Evolutionary conservation across 1,139 yeast genomes (phyloP).

Genomic region (Debaryomycetaceae sp.): DNA sequence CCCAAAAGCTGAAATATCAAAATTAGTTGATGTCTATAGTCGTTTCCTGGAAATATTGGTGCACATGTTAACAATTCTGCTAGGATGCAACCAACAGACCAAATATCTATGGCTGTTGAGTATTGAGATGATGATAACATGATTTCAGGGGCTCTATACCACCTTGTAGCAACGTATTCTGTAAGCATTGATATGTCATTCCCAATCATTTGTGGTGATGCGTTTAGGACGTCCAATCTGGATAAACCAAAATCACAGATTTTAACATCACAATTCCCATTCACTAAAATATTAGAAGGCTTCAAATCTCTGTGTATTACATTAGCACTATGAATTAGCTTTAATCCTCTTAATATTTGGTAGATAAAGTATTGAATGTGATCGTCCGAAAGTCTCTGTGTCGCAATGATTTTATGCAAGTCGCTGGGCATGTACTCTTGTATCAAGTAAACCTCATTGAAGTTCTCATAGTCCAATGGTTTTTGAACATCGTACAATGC

Average conservation of each 20-base stretch:
- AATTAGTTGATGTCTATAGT: slow-evolving; percentile 63
- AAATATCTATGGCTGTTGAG: slow-evolving; percentile 68
- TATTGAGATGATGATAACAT: slow-evolving; percentile 69
- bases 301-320: slow-evolving; percentile 41
- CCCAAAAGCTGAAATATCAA: slow-evolving; percentile 62
- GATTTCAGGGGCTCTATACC: slow-evolving; percentile 81
- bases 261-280: slow-evolving; percentile 39
- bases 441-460: slow-evolving; percentile 66
- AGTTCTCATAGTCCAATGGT: slow-evolving; percentile 32
- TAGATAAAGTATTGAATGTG: slow-evolving; percentile 68
- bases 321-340: slow-evolving; percentile 59
- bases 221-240: slow-evolving; percentile 27
- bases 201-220: slow-evolving; percentile 6
- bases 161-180: slow-evolving; percentile 75
- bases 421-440: slow-evolving; percentile 75
- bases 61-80: slow-evolving; percentile 62
- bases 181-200: slow-evolving; percentile 47
- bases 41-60: slow-evolving; percentile 80
- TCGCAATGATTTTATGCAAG: slow-evolving; percentile 53
- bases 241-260: slow-evolving; percentile 58
- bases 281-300: slow-evolving; percentile 36
- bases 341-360: slow-evolving; percentile 61
- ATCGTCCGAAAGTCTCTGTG: slow-evolving; percentile 55
- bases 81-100: slow-evolving; percentile 78
- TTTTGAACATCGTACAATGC: slow-evolving; percentile 37